These are phyloP conservation scores for Nemania abortiva DNA, from an alignment of 2,329 filamentous ascomycete species.

Conservation along the genomic window DNA sequence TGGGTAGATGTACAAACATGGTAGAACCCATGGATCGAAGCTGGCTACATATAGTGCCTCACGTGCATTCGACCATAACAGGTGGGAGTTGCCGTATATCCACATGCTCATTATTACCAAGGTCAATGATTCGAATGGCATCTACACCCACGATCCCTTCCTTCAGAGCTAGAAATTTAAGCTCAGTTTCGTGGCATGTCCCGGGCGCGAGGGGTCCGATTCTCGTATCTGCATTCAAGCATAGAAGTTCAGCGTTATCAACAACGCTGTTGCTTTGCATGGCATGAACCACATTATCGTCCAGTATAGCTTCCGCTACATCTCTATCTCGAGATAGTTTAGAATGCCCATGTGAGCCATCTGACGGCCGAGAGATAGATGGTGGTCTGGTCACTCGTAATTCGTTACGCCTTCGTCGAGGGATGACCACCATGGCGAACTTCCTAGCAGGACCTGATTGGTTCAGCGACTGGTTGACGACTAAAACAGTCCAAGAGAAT, in stretches of 20 bases:
- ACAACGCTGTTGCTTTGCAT: slow-evolving; percentile 75
- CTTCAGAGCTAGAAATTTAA: slow-evolving; percentile 77
- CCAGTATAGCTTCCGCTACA: slow-evolving; percentile 75
- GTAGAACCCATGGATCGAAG: not conserved
- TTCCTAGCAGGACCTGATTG: slow-evolving; percentile 66
- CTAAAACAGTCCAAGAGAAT: slow-evolving; percentile 79
- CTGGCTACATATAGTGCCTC: not conserved
- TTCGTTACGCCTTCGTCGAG: slow-evolving; percentile 72
- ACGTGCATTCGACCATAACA: slow-evolving; percentile 65
- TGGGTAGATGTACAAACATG: slow-evolving; percentile 19
- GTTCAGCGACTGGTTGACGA: slow-evolving; percentile 75
- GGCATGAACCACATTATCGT: slow-evolving; percentile 78
- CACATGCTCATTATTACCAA: slow-evolving; percentile 79
- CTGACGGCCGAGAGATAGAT: slow-evolving; percentile 62
- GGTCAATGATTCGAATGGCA: slow-evolving; percentile 77
- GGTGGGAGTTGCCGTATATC: slow-evolving; percentile 81
- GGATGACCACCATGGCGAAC: slow-evolving; percentile 76
- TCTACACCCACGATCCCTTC: slow-evolving; percentile 78
- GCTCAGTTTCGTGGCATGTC: slow-evolving; percentile 78
- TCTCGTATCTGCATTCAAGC: slow-evolving; percentile 78
- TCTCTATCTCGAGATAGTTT: slow-evolving; percentile 48
- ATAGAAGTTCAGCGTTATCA: slow-evolving; percentile 77
- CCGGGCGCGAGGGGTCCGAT: slow-evolving; percentile 79
- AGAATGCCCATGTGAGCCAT: slow-evolving; percentile 36
- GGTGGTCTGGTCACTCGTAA: slow-evolving; percentile 65